Base-by-base conservation (phyloP, 345 rosid species). In the Eucalyptus albens region DNA sequence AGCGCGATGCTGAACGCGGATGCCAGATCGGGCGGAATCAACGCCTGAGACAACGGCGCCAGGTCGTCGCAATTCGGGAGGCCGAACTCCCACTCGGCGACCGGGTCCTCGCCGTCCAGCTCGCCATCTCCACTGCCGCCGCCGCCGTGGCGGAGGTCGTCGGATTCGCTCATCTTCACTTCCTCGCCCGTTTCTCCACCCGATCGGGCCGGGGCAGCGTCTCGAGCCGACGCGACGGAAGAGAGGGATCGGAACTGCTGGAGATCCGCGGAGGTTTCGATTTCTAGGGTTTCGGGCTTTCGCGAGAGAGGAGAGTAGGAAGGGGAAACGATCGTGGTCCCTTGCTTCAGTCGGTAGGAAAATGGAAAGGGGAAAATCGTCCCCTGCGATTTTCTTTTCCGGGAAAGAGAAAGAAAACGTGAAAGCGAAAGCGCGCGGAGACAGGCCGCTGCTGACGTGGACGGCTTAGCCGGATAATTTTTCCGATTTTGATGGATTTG, bases 61-160 rank as follows among this genome's bases (percentile, higher is more conserved):
- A 98, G 91, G 40, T 98, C 99, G 22, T 92, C 96, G 56, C 88
- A 94, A 89, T 69, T 90, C 3, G 99, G 99, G 44, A 98, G 87
- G 6, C 99, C 99, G 91, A 90, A 89, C 94, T 96, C 99, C 99
- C 99, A 98, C 88, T 95, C 99, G 3, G 44, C 11, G 65, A 97
- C 93, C 83, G 97, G 92, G 86, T 94, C 96, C 16, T 94, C 95
- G 44, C 42, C 60, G 47, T 33, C 88, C 60, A 15, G n/a, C 15
- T 93, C 95, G 69, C 51, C 91, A 55, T 19, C 33, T 5, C 72
- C 88, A 77, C n/a, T 15, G 33, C 87, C 90, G 9, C 90, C 59
- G 42, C 33, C 49, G 15, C 17, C n/a, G 26, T 44, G 49, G 42
- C 69, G 69, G 59, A 27, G 67, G 49, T 33, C 49, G 29, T 7